These are phyloP conservation scores for Escovopsis sp. DNA, from an alignment of 2,329 filamentous ascomycete species.

Conservation along the genomic window DNA sequence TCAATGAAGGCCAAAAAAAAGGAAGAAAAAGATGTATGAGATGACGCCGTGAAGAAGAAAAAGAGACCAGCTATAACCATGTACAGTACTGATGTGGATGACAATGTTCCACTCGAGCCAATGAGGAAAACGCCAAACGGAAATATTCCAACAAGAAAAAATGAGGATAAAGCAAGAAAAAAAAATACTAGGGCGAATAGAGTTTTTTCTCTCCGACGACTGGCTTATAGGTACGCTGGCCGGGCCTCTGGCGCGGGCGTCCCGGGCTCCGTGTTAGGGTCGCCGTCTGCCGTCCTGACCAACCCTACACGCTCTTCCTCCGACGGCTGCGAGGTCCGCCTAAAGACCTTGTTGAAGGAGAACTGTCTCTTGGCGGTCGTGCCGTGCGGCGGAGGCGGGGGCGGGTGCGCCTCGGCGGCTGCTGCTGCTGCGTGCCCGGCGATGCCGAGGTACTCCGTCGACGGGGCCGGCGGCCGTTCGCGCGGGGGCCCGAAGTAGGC, in stretches of 20 bases:
- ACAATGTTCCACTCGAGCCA: no score
- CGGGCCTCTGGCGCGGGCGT: not conserved
- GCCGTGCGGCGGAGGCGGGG: conserved; percentile 39
- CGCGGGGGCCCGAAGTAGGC: conserved; percentile 24
- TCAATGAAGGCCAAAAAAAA: not conserved
- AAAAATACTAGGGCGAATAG: not conserved
- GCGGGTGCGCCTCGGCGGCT: conserved; percentile 22
- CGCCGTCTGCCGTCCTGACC: conserved; percentile 44
- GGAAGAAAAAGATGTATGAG: no score
- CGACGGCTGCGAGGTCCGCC: conserved; percentile 35
- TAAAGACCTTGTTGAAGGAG: conserved; percentile 79
- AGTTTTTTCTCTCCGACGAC: no score
- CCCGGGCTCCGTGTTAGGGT: not conserved
- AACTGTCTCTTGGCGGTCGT: conserved; percentile 58
- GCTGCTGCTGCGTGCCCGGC: conserved; percentile 4
- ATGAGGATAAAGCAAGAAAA: not conserved
- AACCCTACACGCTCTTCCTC: conserved; percentile 75
- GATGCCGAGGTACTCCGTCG: conserved; percentile 34
- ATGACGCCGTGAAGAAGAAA: no score
- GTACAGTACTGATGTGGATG: no score
- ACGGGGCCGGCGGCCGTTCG: conserved; percentile 29
- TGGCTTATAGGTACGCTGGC: not conserved
- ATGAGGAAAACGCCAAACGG: no score
- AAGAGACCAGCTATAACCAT: no score
- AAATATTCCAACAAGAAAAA: not conserved